These are phyloP conservation scores for Globisporangium nodosum DNA, from an alignment of 352 stramenopile species.

Conservation along the genomic window DNA sequence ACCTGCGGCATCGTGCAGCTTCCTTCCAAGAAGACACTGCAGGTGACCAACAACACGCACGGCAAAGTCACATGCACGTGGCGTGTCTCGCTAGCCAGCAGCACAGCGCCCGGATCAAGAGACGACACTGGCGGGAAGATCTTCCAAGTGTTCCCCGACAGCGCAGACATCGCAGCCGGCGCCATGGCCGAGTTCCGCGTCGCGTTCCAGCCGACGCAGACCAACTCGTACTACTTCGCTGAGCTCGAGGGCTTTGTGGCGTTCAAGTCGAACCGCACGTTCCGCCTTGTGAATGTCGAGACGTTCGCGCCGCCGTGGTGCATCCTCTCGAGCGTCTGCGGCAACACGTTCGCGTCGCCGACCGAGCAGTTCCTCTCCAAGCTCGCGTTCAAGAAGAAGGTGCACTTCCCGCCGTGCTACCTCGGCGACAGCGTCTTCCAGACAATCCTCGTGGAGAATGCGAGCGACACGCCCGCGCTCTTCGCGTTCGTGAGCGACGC, in stretches of 20 bases:
- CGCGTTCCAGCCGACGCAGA: conserved; percentile 61
- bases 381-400: conserved; percentile 43
- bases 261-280: conserved; percentile 92
- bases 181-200: conserved; percentile 76
- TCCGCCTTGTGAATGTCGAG: conserved; percentile 90
- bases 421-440: conserved; percentile 88
- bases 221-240: conserved; percentile 88
- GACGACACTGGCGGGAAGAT: conserved; percentile 6
- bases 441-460: conserved; percentile 84
- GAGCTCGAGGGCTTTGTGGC: conserved; percentile 87
- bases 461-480: conserved; percentile 82
- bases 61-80: conserved; percentile 82
- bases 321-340: conserved; percentile 58
- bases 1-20: conserved; percentile 51
- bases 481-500: conserved; percentile 79
- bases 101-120: neutral
- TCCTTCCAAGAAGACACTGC: conserved; percentile 60
- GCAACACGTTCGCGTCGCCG: conserved; percentile 84
- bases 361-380: conserved; percentile 89
- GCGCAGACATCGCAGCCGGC: conserved; percentile 76
- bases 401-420: conserved; percentile 85
- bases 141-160: conserved; percentile 75
- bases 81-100: conserved; percentile 40
- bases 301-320: conserved; percentile 91
- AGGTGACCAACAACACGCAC: conserved; percentile 83